These are phyloP conservation scores for Peniophora sp. DNA, from an alignment of 1,284 basidiomycete species.

Conservation along the genomic window DNA sequence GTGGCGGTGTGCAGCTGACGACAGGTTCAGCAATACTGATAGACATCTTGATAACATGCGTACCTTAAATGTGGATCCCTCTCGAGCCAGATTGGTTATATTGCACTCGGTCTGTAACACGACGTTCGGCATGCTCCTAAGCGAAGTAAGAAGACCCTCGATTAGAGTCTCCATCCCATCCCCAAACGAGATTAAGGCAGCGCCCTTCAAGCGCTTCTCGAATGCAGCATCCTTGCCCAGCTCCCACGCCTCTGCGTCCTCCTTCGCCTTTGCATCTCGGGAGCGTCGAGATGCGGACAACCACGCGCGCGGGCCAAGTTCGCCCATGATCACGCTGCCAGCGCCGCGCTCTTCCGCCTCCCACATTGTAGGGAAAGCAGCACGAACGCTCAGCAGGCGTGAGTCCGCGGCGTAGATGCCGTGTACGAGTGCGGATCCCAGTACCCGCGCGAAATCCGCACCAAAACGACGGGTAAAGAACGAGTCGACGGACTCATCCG, in stretches of 20 bases:
- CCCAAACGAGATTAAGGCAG: slow-evolving; percentile 74
- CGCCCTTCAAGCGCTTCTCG: slow-evolving; percentile 41
- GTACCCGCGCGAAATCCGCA: slow-evolving; percentile 55
- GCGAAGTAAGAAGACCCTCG: slow-evolving; percentile 40
- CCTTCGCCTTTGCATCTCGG: slow-evolving; percentile 13
- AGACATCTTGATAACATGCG: not conserved
- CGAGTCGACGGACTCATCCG: slow-evolving; percentile 78
- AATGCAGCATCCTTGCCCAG: slow-evolving; percentile 37
- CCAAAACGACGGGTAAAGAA: slow-evolving; percentile 80
- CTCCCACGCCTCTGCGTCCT: slow-evolving; percentile 32
- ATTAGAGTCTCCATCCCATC: slow-evolving; percentile 74
- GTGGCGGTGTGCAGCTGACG: slow-evolving; percentile 6
- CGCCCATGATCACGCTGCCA: slow-evolving; percentile 65
- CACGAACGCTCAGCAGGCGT: slow-evolving; percentile 62
- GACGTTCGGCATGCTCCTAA: slow-evolving; percentile 49
- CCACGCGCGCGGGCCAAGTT: slow-evolving; percentile 28
- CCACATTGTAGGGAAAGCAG: slow-evolving; percentile 72
- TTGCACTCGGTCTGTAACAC: slow-evolving; percentile 40
- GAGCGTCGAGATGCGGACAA: slow-evolving; percentile 11
- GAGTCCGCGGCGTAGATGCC: slow-evolving; percentile 92
- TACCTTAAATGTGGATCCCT: slow-evolving; percentile 17
- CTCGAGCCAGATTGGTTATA: slow-evolving; percentile 28
- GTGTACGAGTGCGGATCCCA: slow-evolving; percentile 84
- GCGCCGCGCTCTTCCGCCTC: slow-evolving; percentile 57
- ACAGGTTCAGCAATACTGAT: not conserved